Percentiles rank a stretch among this genome's conserved stretches.
Conservation (phyloP, 805 yeast species). For the Spathaspora arborariae region DNA sequence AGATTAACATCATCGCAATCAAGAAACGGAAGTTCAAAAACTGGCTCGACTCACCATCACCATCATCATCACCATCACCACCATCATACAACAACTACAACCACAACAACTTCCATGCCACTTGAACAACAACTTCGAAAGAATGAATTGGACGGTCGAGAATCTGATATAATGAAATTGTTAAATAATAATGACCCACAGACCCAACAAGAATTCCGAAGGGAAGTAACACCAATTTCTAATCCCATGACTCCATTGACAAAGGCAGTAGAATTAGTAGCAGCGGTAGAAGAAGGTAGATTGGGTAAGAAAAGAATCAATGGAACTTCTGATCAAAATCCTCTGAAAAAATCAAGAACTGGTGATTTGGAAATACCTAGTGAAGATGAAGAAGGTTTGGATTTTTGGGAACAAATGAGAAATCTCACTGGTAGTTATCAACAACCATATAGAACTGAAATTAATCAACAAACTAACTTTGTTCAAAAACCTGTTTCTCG, state of each 20-base stretch:
- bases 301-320: constrained; percentile 2
- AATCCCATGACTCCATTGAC: constrained; percentile 35
- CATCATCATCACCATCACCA: constrained; percentile 30
- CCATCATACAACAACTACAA: constrained; percentile 14
- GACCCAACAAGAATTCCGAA: not conserved
- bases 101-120: not conserved
- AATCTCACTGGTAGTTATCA: constrained; percentile 36
- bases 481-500: constrained; percentile 45
- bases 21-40: constrained; percentile 19
- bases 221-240: constrained; percentile 6
- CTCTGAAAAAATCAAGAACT: constrained; percentile 8
- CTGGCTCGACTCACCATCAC: constrained; percentile 5
- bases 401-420: constrained; percentile 70
- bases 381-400: constrained; percentile 61
- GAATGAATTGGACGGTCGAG: constrained; percentile 16
- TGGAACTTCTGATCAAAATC: not conserved
- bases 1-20: constrained; percentile 57
- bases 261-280: constrained; percentile 38
- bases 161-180: constrained; percentile 42
- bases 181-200: constrained; percentile 30
- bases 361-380: constrained; percentile 8
- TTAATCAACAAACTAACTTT: not conserved
- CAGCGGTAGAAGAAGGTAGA: constrained; percentile 25
- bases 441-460: constrained; percentile 9
- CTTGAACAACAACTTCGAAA: constrained; percentile 1